A percentile compares a stretch with the other conserved stretches of the same genome.
Conservation (phyloP, 1,284 basidiomycete species). For the Ceratobasidium sp. region DNA sequence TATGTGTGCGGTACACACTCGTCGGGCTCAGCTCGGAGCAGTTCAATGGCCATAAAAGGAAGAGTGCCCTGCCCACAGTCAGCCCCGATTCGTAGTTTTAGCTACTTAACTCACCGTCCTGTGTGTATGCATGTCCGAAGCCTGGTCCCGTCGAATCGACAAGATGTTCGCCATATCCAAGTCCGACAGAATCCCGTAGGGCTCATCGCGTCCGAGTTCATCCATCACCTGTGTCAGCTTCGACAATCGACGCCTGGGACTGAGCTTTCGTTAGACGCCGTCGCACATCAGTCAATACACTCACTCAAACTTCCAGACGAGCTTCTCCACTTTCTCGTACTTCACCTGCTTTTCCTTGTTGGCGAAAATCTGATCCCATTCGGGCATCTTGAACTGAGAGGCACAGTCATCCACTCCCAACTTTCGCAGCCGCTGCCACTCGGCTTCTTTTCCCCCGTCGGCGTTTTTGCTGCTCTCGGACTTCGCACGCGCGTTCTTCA, state of each 20-base stretch:
- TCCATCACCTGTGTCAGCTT: not conserved
- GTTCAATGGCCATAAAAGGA: conserved; percentile 9
- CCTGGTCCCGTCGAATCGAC: not conserved
- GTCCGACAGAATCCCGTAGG: conserved; percentile 4
- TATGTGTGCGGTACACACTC: not conserved
- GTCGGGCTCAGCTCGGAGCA: not conserved
- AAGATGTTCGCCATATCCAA: conserved; percentile 9
- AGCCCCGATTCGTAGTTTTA: not conserved
- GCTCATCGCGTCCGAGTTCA: not conserved
- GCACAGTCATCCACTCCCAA: not conserved
- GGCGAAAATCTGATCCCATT: not conserved
- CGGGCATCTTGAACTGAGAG: not conserved
- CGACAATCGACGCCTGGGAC: not conserved
- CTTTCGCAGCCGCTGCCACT: not conserved
- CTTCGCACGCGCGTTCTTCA: too few species aligned
- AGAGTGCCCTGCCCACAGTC: not conserved
- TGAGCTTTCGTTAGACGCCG: not conserved
- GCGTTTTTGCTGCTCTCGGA: too few species aligned
- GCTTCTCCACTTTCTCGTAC: not conserved
- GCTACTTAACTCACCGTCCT: not conserved
- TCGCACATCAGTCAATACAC: not conserved
- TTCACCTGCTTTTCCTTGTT: too few species aligned
- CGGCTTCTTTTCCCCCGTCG: not conserved
- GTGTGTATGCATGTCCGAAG: conserved; percentile 14
- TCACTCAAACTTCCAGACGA: conserved; percentile 19